Base-by-base conservation (phyloP, 495 filamentous ascomycete genomes). In the Daldinia loculata region DNA sequence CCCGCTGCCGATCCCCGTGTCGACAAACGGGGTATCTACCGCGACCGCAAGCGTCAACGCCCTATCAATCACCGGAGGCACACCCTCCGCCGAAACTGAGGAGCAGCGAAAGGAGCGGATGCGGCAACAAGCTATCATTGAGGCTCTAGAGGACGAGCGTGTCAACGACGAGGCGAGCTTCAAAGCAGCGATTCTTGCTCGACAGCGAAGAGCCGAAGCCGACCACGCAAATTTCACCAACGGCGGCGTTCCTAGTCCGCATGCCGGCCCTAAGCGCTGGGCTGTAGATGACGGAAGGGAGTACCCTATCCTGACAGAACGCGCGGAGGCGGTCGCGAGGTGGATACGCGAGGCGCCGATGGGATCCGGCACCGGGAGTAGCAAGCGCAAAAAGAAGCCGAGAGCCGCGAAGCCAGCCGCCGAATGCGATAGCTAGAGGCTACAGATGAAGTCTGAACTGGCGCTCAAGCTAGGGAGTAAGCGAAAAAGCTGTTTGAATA, bases 261-360 rank as follows among this genome's bases (percentile, higher is more conserved):
- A 75, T 24, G 68, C 75, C 11, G 71, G 76, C 52, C 84, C 85
- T 11, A 89, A 89, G 66, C 76, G 88, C 6, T 90, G 89, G 89
- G 87, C 88, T 11, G 84, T 87, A 56, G 87, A 88, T 43, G 88
- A 89, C 64, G 88, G 84, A 4, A 87, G 84, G 74, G 90, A 92
- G 66, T 91, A 91, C 75, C 87, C 88, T 0, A 88, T 92, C 69
- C 82, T 84, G 4, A 91, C 89, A 6, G 90, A 92, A 59, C 83
- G 91, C 39, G 91, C 91, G 0, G 83, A 86, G 45, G 86, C 85
- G 36, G 83, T 94, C 55, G 85, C 88, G 4, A 80, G 87, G 26
- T 94, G 91, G 91, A 85, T 94, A 52, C 81, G 80, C 29, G 89
- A 91, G 63, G 89, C 86, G n/a, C 88, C 88, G 36, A 56, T 74